These are phyloP conservation scores for Nakaseomyces delphensis DNA, from an alignment of 1,139 yeast genomes.

Conservation along the genomic window DNA sequence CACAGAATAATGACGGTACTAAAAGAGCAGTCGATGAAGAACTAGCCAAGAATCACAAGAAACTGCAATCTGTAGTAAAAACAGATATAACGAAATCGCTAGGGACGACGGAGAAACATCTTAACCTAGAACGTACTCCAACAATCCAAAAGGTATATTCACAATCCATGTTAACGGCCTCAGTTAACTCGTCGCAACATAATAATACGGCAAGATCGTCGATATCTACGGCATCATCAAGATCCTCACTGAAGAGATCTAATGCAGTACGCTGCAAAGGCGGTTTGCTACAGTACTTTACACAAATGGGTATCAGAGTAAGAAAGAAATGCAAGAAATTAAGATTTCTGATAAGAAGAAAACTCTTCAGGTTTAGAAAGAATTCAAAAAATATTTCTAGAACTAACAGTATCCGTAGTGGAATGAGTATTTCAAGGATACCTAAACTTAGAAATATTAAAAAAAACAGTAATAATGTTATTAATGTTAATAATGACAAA, in stretches of 20 bases:
- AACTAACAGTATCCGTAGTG: slow-evolving; percentile 13
- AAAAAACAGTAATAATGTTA: too few species aligned
- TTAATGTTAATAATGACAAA: background rate
- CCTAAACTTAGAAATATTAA: slow-evolving; percentile 7
- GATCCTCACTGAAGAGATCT: slow-evolving; percentile 23
- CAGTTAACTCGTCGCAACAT: background rate
- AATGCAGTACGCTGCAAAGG: slow-evolving; percentile 30
- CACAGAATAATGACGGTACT: background rate
- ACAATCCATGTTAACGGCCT: background rate
- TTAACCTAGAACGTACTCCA: background rate
- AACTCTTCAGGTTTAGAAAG: slow-evolving; percentile 11
- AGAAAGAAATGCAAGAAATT: slow-evolving; percentile 17
- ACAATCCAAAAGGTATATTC: background rate
- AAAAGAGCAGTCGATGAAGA: background rate
- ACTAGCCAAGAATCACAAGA: background rate
- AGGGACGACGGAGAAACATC: background rate
- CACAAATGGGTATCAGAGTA: slow-evolving; percentile 19
- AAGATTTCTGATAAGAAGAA: slow-evolving; percentile 15
- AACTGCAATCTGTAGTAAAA: slow-evolving; percentile 1
- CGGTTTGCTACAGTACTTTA: slow-evolving; percentile 28
- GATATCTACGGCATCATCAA: too few species aligned
- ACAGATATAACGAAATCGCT: background rate
- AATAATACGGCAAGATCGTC: too few species aligned
- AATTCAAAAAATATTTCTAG: slow-evolving; percentile 7
- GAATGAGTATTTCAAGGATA: slow-evolving; percentile 4